phyloP scores from a whole-genome alignment of 1,139 yeast genomes.

The Lodderomyces jiufengensis region DNA sequence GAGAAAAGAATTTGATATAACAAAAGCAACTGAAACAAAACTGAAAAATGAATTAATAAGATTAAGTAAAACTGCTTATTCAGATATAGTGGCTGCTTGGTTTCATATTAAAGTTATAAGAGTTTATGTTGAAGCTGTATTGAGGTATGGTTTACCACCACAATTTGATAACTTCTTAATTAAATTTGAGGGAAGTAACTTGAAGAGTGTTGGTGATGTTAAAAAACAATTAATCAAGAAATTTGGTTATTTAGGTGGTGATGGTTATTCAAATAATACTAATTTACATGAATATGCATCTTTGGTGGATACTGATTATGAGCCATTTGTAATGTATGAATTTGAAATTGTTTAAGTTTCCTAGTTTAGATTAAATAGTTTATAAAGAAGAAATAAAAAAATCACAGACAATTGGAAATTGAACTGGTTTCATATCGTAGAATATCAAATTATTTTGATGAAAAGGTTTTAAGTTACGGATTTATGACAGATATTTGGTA shows the following conservation, averaged over 20 bases:
- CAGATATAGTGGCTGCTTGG: slow-evolving; percentile 83
- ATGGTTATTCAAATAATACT: slow-evolving; percentile 66
- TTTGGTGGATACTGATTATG: slow-evolving; percentile 89
- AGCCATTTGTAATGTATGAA: slow-evolving; percentile 86
- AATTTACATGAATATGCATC: slow-evolving; percentile 84
- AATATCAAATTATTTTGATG: too few relatives aligned
- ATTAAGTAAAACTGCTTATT: slow-evolving; percentile 80
- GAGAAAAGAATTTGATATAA: slow-evolving; percentile 74
- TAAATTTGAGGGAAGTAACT: slow-evolving; percentile 35
- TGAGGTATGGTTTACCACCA: slow-evolving; percentile 96
- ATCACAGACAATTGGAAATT: too few relatives aligned
- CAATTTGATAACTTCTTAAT: slow-evolving; percentile 69
- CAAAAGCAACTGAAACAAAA: slow-evolving; percentile 69
- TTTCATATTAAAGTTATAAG: slow-evolving; percentile 72
- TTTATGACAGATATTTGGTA: too few relatives aligned
- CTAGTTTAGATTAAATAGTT: neutral
- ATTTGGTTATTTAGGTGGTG: slow-evolving; percentile 89
- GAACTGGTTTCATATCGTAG: too few relatives aligned
- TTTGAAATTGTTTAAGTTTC: slow-evolving; percentile 31
- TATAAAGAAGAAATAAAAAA: neutral
- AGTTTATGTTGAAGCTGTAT: slow-evolving; percentile 60
- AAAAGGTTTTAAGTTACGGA: too few relatives aligned
- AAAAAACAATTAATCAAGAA: slow-evolving; percentile 66
- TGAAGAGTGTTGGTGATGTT: slow-evolving; percentile 50
- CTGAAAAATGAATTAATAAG: slow-evolving; percentile 77